Evolutionary conservation across 176 grass and related monocot species (phyloP).

Genomic region (Zea luxurians): DNA sequence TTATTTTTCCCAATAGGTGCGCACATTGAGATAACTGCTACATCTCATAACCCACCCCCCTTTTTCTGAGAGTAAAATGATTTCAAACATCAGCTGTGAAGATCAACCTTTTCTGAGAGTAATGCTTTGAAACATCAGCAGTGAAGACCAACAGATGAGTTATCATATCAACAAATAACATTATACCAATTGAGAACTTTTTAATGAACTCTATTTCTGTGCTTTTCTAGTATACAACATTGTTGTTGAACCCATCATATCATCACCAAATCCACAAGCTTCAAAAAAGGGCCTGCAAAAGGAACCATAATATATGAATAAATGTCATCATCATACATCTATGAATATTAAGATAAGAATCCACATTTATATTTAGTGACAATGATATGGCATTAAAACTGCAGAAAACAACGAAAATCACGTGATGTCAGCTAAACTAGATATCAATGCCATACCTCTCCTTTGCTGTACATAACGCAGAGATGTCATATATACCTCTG

Average conservation of each 20-base stretch:
- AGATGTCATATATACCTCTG: slow-evolving; percentile 94
- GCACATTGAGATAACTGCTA: slow-evolving; percentile 2
- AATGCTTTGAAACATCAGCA: slow-evolving; percentile 13
- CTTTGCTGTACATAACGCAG: slow-evolving; percentile 71
- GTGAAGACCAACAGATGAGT: slow-evolving; percentile 4
- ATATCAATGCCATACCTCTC: slow-evolving; percentile 57
- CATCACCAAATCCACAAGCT: slow-evolving; percentile 77
- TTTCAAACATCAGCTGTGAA: slow-evolving; percentile 12
- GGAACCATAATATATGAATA: slow-evolving; percentile 15
- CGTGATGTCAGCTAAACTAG: background rate
- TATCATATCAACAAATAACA: background rate
- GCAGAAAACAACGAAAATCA: background rate
- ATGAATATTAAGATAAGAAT: background rate
- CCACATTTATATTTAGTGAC: slow-evolving; percentile 1
- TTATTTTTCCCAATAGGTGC: background rate
- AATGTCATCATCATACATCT: background rate
- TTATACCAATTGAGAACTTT: background rate
- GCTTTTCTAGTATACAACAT: slow-evolving; percentile 85
- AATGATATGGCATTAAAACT: background rate
- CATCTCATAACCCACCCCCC: background rate
- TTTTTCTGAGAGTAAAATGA: background rate
- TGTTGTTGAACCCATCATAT: slow-evolving; percentile 78
- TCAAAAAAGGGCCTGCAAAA: slow-evolving; percentile 73
- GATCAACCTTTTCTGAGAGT: background rate
- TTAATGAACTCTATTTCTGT: slow-evolving; percentile 14